Conservation (phyloP, 306 rosid species). For the Cicer arietinum region DNA sequence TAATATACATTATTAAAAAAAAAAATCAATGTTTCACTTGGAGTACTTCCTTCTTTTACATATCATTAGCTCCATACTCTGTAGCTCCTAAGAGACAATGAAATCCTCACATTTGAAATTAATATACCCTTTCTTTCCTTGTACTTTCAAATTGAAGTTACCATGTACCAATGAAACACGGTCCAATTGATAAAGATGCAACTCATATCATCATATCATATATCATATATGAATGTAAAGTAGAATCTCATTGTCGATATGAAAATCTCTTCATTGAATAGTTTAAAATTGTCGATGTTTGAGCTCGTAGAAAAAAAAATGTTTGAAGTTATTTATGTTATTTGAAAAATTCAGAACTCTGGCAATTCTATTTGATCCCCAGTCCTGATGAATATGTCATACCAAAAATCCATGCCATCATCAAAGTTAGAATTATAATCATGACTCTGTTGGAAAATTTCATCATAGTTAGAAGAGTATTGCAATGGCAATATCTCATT, state of each 20-base stretch:
- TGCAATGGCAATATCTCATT: conserved; percentile 42
- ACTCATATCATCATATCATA: neutral
- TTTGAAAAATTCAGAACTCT: conserved; percentile 53
- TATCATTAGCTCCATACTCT: neutral
- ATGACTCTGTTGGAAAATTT: conserved; percentile 38
- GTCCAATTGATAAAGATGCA: neutral
- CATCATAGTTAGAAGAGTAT: conserved; percentile 42
- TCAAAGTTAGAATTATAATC: conserved; percentile 43
- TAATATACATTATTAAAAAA: conserved; percentile 8
- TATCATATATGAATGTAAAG: neutral
- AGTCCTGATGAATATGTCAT: conserved; percentile 62
- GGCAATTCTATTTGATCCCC: conserved; percentile 61
- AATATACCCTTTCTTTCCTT: neutral
- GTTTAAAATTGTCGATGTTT: neutral
- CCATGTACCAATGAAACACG: neutral
- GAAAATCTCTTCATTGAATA: neutral
- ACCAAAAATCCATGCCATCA: conserved; percentile 90
- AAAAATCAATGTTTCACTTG: conserved; percentile 35
- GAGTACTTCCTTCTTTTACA: neutral
- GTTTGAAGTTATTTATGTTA: neutral
- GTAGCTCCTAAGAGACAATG: neutral
- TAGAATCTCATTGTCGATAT: neutral
- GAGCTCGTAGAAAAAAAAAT: neutral
- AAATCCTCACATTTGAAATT: neutral
- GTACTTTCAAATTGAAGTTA: neutral